Evolutionary conservation across 495 filamentous ascomycete species (phyloP).

Genomic region (Haplographium delicatum): DNA sequence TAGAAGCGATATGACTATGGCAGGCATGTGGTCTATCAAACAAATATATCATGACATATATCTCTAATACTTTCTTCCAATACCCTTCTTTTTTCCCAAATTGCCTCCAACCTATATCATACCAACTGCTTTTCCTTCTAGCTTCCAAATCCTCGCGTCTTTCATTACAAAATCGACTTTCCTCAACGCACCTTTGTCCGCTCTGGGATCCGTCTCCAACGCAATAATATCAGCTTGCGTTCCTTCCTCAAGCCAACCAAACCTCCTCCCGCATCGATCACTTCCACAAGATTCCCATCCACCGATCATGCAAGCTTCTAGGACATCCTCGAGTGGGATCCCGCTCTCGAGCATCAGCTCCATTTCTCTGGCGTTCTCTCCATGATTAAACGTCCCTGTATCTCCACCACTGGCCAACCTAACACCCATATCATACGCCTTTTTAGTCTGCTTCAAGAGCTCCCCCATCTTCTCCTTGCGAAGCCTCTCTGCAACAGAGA

Average conservation of each 20-base stretch:
- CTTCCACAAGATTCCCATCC: slow-evolving; percentile 50
- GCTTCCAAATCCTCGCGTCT: slow-evolving; percentile 15
- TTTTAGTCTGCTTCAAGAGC: background rate
- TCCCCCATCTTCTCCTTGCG: background rate
- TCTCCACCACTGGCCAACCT: slow-evolving; percentile 35
- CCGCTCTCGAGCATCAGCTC: slow-evolving; percentile 47
- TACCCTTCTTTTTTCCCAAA: too few species aligned
- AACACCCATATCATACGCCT: background rate
- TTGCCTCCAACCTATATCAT: too few species aligned
- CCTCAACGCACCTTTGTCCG: background rate
- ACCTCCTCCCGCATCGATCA: slow-evolving; percentile 40
- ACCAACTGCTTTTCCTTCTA: too few species aligned
- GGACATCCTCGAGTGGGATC: slow-evolving; percentile 39
- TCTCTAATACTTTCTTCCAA: too few species aligned
- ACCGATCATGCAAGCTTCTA: slow-evolving; percentile 38
- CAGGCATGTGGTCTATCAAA: too few species aligned
- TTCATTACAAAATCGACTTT: background rate
- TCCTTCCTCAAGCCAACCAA: slow-evolving; percentile 43
- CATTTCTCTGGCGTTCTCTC: slow-evolving; percentile 43
- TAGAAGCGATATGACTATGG: too few species aligned
- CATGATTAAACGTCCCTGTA: slow-evolving; percentile 46
- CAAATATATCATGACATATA: too few species aligned
- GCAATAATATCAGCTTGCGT: slow-evolving; percentile 43
- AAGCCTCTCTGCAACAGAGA: background rate
- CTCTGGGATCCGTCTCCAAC: background rate